These are phyloP conservation scores for Hemileccinum impolitum DNA, from an alignment of 768 basidiomycete species.

Conservation along the genomic window DNA sequence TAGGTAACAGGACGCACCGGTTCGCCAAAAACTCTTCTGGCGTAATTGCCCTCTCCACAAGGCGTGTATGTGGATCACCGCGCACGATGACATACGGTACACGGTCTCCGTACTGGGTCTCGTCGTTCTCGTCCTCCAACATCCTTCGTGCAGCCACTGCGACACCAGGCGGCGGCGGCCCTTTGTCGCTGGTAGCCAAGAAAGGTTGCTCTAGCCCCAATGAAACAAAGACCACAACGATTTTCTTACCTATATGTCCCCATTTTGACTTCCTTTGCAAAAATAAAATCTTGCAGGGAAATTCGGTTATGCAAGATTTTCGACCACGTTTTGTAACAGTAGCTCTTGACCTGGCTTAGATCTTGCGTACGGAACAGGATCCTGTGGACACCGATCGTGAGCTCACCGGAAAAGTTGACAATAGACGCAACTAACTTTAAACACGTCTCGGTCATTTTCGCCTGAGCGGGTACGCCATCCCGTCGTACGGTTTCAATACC, in stretches of 20 bases:
- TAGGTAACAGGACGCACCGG: constrained; percentile 39
- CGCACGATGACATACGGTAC: constrained; percentile 85
- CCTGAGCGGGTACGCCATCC: constrained; percentile 87
- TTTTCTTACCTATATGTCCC: constrained; percentile 85
- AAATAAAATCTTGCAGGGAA: constrained; percentile 90
- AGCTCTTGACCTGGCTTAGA: constrained; percentile 84
- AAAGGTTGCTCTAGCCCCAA: background rate
- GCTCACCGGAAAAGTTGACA: background rate
- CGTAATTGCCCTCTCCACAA: constrained; percentile 74
- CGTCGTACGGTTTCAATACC: constrained; percentile 96
- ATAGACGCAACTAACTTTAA: constrained; percentile 61
- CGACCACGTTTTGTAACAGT: constrained; percentile 80
- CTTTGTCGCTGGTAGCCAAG: constrained; percentile 58
- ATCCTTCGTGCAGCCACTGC: constrained; percentile 77
- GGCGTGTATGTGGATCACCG: constrained; percentile 56
- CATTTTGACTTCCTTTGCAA: constrained; percentile 90
- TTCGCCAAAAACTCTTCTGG: constrained; percentile 68
- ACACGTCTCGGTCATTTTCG: constrained; percentile 88
- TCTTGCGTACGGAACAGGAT: constrained; percentile 89
- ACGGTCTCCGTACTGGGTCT: constrained; percentile 90
- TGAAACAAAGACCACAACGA: background rate
- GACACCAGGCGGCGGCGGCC: constrained; percentile 88
- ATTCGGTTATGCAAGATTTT: constrained; percentile 78
- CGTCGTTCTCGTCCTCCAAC: constrained; percentile 71
- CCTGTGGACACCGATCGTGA: constrained; percentile 39